Percentiles rank a stretch among this genome's conserved stretches.
These are phyloP conservation scores for Fusarium robinianum DNA, from an alignment of 2,329 filamentous ascomycete species.

Conservation along the genomic window DNA sequence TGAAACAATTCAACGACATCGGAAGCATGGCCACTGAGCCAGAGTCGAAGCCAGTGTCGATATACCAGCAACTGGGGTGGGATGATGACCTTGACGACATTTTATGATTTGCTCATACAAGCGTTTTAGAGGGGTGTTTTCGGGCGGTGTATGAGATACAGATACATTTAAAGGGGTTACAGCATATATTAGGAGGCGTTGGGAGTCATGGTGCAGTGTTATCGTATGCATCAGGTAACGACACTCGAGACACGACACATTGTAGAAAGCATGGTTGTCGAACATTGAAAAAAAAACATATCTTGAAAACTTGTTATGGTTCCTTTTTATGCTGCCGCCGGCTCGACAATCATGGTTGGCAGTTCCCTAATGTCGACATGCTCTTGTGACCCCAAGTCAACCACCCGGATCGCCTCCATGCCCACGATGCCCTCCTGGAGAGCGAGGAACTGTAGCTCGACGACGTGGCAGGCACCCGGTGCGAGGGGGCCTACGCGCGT, in stretches of 20 bases:
- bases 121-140: slow-evolving; percentile 33
- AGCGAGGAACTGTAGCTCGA: slow-evolving; percentile 73
- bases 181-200: slow-evolving; percentile 33
- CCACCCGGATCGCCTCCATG: slow-evolving; percentile 73
- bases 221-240: slow-evolving; percentile 31
- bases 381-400: slow-evolving; percentile 75
- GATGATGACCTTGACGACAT: slow-evolving; percentile 59
- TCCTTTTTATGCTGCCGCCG: slow-evolving; percentile 33
- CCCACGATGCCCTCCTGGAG: slow-evolving; percentile 67
- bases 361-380: slow-evolving; percentile 77
- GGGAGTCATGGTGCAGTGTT: slow-evolving; percentile 21
- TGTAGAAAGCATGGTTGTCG: slow-evolving; percentile 21
- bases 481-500: slow-evolving; percentile 73
- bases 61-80: slow-evolving; percentile 62
- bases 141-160: slow-evolving; percentile 23
- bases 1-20: slow-evolving; percentile 5
- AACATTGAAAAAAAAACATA: slow-evolving; percentile 8
- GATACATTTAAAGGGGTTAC: slow-evolving; percentile 22
- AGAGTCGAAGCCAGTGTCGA: slow-evolving; percentile 45
- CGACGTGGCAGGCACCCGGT: slow-evolving; percentile 73
- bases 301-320: slow-evolving; percentile 2
- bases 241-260: slow-evolving; percentile 32
- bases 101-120: slow-evolving; percentile 38
- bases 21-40: slow-evolving; percentile 16
- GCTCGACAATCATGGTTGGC: slow-evolving; percentile 66